phyloP scores from a whole-genome alignment of 2,329 filamentous ascomycete genomes.

The Colletotrichum zoysiae region DNA sequence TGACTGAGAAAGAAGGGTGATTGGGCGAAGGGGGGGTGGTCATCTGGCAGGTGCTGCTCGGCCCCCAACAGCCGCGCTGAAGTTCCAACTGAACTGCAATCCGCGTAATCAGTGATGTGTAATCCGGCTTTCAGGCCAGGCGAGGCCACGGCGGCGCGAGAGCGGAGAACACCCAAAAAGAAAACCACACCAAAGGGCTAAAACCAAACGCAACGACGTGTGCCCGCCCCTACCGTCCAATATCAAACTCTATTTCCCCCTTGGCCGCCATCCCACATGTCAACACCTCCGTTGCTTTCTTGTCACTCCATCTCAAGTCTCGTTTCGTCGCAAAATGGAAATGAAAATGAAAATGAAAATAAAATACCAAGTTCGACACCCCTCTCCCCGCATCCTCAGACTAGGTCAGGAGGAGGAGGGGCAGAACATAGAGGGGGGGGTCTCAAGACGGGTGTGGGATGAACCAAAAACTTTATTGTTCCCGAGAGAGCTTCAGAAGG shows the following conservation, averaged over 20 bases:
- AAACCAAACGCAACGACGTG: not conserved
- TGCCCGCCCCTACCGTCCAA: not conserved
- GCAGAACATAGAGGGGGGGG: too few species aligned
- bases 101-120: slow-evolving; percentile 15
- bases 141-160: not conserved
- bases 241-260: slow-evolving; percentile 4
- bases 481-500: not conserved
- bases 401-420: too few species aligned
- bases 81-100: slow-evolving; percentile 30
- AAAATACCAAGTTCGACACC: not conserved
- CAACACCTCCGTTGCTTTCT: not conserved
- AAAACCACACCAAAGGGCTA: not conserved
- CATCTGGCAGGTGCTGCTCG: not conserved
- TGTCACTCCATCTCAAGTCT: not conserved
- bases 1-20: not conserved
- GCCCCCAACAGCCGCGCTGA: slow-evolving; percentile 3
- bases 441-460: slow-evolving; percentile 33
- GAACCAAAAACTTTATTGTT: slow-evolving; percentile 29
- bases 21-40: too few species aligned
- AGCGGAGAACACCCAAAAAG: not conserved
- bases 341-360: not conserved
- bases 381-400: too few species aligned
- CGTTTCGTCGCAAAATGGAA: not conserved
- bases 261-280: slow-evolving; percentile 9
- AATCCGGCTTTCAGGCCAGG: slow-evolving; percentile 9